Conservation (phyloP, 768 basidiomycete genomes). For the Panus rudis region DNA sequence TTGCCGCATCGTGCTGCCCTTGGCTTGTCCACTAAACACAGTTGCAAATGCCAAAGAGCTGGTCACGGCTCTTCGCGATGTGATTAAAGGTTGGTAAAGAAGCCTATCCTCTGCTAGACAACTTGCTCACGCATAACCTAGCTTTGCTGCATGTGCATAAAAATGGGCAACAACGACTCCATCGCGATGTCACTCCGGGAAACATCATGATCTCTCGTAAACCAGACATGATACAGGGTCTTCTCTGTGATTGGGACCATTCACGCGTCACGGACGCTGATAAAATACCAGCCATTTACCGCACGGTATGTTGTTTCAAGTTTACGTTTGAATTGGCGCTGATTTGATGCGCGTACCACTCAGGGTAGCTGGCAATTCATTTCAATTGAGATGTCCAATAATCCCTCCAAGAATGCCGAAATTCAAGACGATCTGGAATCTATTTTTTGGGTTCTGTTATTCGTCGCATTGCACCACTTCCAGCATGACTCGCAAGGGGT, state of each 20-base stretch:
- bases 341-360: too few species aligned
- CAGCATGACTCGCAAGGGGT: not conserved
- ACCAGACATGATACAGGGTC: slow-evolving; percentile 1
- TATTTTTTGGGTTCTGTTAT: not conserved
- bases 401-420: not conserved
- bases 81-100: slow-evolving; percentile 1
- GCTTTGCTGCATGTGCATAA: not conserved
- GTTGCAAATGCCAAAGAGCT: slow-evolving; percentile 1
- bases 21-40: too few species aligned
- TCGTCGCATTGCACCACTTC: not conserved
- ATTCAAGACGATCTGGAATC: not conserved
- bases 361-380: too few species aligned
- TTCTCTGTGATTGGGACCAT: slow-evolving; percentile 10
- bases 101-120: too few species aligned
- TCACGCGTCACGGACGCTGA: too few species aligned
- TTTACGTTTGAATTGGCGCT: too few species aligned
- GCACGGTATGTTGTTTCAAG: too few species aligned
- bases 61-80: slow-evolving; percentile 4
- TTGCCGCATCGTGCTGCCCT: too few species aligned
- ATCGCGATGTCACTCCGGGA: slow-evolving; percentile 7
- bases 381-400: too few species aligned
- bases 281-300: too few species aligned
- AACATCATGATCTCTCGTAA: slow-evolving; percentile 8
- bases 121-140: not conserved
- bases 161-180: not conserved